A percentile compares a stretch with the other conserved stretches of the same genome.
Conservation (phyloP, 371 early-diverging fungal genomes). For the Catenaria anguillulae region DNA sequence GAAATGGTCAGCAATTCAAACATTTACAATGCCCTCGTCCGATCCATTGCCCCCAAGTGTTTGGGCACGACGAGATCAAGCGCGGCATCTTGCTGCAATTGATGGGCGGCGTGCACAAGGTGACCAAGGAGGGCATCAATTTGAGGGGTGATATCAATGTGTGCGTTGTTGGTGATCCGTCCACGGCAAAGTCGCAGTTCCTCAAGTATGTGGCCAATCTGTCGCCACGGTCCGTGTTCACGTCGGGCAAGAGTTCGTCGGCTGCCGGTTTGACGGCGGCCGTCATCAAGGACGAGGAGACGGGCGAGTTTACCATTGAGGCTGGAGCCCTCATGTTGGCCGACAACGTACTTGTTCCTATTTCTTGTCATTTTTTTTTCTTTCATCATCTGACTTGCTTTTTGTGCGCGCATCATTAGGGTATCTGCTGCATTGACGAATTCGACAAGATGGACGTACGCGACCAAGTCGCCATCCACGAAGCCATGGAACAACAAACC, state of each 20-base stretch:
- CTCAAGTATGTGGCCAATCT: conserved; percentile 81
- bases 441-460: conserved; percentile 99
- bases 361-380: background rate
- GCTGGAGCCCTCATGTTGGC: conserved; percentile 99
- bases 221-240: conserved; percentile 89
- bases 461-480: conserved; percentile 99
- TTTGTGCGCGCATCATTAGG: conserved; percentile 27
- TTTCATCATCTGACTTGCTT: background rate
- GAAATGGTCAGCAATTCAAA: conserved; percentile 43
- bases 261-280: conserved; percentile 99
- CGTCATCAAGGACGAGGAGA: conserved; percentile 97
- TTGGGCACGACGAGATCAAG: conserved; percentile 94
- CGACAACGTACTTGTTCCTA: conserved; percentile 61
- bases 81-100: conserved; percentile 92
- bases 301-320: conserved; percentile 98
- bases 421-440: conserved; percentile 99
- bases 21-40: conserved; percentile 57
- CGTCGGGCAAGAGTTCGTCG: conserved; percentile 96
- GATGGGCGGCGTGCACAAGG: conserved; percentile 93
- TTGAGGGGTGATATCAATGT: conserved; percentile 98
- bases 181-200: conserved; percentile 96
- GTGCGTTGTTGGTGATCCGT: conserved; percentile 97
- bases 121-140: conserved; percentile 83
- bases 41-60: conserved; percentile 89
- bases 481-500: conserved; percentile 99